A percentile compares a stretch with the other conserved stretches of the same genome.
These are phyloP conservation scores for Neoarthrinium moseri DNA, from an alignment of 2,329 filamentous ascomycete genomes.

Conservation along the genomic window DNA sequence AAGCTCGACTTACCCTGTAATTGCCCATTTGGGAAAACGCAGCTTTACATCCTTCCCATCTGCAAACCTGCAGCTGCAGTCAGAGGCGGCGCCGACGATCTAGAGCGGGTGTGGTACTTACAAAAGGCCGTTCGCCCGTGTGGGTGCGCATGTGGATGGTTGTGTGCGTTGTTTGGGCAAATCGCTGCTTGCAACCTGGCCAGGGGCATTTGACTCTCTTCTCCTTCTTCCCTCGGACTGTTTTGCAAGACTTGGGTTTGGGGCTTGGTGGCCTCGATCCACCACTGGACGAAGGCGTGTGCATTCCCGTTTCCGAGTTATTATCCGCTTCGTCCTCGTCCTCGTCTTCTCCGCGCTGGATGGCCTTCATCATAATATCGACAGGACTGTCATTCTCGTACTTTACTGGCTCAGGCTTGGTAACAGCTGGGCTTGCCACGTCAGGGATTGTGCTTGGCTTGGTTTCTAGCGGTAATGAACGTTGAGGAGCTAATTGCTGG, in stretches of 20 bases:
- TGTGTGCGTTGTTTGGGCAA: slow-evolving; percentile 89
- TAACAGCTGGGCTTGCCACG: neutral
- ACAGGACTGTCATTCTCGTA: slow-evolving; percentile 76
- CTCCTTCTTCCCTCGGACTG: slow-evolving; percentile 30
- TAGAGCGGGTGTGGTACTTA: too few species aligned
- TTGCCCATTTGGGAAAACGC: slow-evolving; percentile 90
- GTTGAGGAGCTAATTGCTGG: slow-evolving; percentile 15
- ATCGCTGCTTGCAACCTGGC: slow-evolving; percentile 74
- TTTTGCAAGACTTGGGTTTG: slow-evolving; percentile 14
- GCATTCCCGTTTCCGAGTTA: slow-evolving; percentile 29
- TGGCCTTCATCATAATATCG: slow-evolving; percentile 84
- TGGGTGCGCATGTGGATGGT: slow-evolving; percentile 87
- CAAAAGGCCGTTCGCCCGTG: slow-evolving; percentile 87
- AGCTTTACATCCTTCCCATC: slow-evolving; percentile 69
- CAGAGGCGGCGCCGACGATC: slow-evolving; percentile 19
- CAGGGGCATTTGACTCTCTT: slow-evolving; percentile 75
- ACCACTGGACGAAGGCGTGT: slow-evolving; percentile 24
- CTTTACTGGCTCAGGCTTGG: slow-evolving; percentile 43
- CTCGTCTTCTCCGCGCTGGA: slow-evolving; percentile 63
- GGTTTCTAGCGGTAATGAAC: neutral
- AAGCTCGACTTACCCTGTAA: slow-evolving; percentile 63
- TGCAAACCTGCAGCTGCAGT: slow-evolving; percentile 50
- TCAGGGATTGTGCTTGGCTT: neutral
- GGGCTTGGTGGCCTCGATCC: slow-evolving; percentile 15
- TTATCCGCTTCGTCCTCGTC: slow-evolving; percentile 19